Percentiles rank a stretch among this genome's conserved stretches.
Conservation (phyloP, 1,139 yeast genomes). For the Yamadazyma membranifaciens region DNA sequence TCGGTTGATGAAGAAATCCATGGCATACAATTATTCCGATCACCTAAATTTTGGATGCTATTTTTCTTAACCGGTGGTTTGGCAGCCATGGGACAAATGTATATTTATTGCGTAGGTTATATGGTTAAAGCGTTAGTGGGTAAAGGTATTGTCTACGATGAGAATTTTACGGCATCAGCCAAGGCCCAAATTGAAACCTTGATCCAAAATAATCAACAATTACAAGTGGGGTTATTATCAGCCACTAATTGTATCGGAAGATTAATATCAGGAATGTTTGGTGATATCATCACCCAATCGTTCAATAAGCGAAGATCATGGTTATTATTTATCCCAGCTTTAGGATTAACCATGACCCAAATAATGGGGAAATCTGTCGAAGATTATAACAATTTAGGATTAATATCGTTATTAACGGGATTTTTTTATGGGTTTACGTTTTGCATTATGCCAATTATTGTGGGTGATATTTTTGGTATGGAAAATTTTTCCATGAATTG, state of each 20-base stretch:
- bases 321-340: constrained; percentile 46
- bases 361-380: constrained; percentile 32
- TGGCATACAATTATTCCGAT: constrained; percentile 27
- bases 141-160: constrained; percentile 19
- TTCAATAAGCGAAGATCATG: constrained; percentile 43
- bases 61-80: constrained; percentile 46
- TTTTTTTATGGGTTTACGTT: constrained; percentile 58
- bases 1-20: constrained; percentile 12
- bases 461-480: constrained; percentile 58
- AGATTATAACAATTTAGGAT: constrained; percentile 30
- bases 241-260: constrained; percentile 56
- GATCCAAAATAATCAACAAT: constrained; percentile 51
- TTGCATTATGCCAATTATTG: constrained; percentile 57
- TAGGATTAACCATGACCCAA: constrained; percentile 43
- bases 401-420: constrained; percentile 47
- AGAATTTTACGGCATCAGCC: constrained; percentile 13
- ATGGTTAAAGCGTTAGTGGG: constrained; percentile 51
- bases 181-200: constrained; percentile 24
- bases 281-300: constrained; percentile 49
- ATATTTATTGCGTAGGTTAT: constrained; percentile 60
- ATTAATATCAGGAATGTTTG: constrained; percentile 48
- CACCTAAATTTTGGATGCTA: constrained; percentile 48
- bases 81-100: constrained; percentile 62
- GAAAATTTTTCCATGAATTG: constrained; percentile 53
- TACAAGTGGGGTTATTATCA: constrained; percentile 56